phyloP scores from a whole-genome alignment of 108 stramenopile species.

The Aureococcus anophagefferens region DNA sequence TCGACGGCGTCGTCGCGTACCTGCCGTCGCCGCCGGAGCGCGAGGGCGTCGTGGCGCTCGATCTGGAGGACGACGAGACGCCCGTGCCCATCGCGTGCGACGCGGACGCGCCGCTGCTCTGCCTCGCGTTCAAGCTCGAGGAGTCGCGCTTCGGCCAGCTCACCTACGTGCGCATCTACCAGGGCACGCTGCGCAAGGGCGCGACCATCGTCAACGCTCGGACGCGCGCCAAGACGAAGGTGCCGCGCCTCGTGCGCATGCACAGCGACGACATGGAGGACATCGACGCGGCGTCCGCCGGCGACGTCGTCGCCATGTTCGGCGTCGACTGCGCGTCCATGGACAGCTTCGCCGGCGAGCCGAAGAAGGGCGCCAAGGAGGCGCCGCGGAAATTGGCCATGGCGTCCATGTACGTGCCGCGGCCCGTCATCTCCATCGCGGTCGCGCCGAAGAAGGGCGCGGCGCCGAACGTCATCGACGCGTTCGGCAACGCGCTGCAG shows the following conservation, averaged over 20 bases:
- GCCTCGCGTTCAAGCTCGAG: slow-evolving; percentile 98
- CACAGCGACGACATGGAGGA: slow-evolving; percentile 99
- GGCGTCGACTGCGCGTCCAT: slow-evolving; percentile 94
- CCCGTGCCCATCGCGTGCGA: slow-evolving; percentile 52
- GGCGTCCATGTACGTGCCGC: slow-evolving; percentile 93
- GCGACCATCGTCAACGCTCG: slow-evolving; percentile 68
- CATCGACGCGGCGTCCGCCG: slow-evolving; percentile 79
- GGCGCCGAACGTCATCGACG: slow-evolving; percentile 52
- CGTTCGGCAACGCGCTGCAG: slow-evolving; percentile 83
- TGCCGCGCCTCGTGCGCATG: slow-evolving; percentile 95
- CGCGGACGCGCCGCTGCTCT: slow-evolving; percentile 69
- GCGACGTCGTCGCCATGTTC: slow-evolving; percentile 99
- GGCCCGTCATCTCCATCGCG: slow-evolving; percentile 93
- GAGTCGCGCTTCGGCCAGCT: slow-evolving; percentile 94
- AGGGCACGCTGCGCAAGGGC: slow-evolving; percentile 80
- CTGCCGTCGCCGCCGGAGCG: slow-evolving; percentile 85
- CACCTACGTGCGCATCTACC: slow-evolving; percentile 96
- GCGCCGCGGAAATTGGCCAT: slow-evolving; percentile 73
- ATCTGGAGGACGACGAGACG: slow-evolving; percentile 69
- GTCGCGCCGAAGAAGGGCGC: slow-evolving; percentile 72
- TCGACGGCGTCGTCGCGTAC: slow-evolving; percentile 94
- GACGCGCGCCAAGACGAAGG: slow-evolving; percentile 75
- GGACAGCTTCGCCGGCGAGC: slow-evolving; percentile 80
- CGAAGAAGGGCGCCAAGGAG: not conserved
- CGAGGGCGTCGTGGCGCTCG: slow-evolving; percentile 71